phyloP scores from a whole-genome alignment of 129 eudicot species.

The Silybum marianum region DNA sequence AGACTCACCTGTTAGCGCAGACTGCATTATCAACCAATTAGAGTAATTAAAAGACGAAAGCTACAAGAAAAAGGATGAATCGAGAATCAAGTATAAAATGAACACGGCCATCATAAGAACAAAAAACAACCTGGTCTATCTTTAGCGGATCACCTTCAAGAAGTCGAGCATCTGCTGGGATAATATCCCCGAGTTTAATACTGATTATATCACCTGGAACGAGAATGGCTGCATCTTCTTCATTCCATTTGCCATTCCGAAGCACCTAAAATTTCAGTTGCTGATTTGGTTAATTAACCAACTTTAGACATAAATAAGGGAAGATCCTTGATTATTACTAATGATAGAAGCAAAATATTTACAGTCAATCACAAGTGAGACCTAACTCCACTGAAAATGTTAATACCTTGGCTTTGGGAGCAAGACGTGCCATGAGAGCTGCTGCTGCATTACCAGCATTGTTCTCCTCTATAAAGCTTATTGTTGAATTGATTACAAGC shows the following conservation, averaged over 20 bases:
- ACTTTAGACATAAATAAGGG: background rate
- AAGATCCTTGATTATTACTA: background rate
- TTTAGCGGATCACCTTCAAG: slow-evolving; percentile 76
- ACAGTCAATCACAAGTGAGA: slow-evolving; percentile 7
- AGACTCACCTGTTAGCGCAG: slow-evolving; percentile 83
- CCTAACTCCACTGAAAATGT: slow-evolving; percentile 1
- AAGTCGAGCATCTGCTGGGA: slow-evolving; percentile 88
- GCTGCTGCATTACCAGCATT: slow-evolving; percentile 97
- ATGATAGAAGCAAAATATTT: background rate
- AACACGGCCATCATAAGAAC: background rate
- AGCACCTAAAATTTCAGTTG: slow-evolving; percentile 36
- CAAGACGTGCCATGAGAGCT: slow-evolving; percentile 90
- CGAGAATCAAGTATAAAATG: slow-evolving; percentile 8
- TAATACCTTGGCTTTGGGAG: slow-evolving; percentile 81
- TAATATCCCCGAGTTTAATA: slow-evolving; percentile 69
- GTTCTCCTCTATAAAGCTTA: slow-evolving; percentile 88
- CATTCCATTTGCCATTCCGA: slow-evolving; percentile 69
- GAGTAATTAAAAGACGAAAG: slow-evolving; percentile 4
- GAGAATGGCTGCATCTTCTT: slow-evolving; percentile 70
- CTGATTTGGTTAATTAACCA: slow-evolving; percentile 12
- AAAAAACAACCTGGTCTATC: slow-evolving; percentile 71
- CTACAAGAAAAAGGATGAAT: slow-evolving; percentile 7
- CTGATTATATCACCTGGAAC: slow-evolving; percentile 83
- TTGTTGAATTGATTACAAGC: slow-evolving; percentile 81
- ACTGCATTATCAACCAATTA: slow-evolving; percentile 44